Percentiles rank a stretch among this genome's conserved stretches.
Conservation (phyloP, 2,329 filamentous ascomycete species). For the Fusarium redolens region DNA sequence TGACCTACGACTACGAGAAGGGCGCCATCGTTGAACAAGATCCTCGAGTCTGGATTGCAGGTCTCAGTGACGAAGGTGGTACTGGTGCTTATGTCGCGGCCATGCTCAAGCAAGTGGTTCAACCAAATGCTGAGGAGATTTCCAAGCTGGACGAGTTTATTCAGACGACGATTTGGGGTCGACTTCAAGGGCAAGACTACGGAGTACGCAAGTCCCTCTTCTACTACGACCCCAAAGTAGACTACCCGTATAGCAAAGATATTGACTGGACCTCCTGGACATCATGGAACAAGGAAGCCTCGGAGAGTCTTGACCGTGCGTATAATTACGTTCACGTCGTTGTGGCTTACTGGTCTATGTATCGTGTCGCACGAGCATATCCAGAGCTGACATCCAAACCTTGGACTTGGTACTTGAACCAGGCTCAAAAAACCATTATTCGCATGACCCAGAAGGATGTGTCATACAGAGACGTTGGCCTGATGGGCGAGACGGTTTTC, state of each 20-base stretch:
- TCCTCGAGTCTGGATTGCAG: slow-evolving; percentile 67
- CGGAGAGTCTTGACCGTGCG: slow-evolving; percentile 61
- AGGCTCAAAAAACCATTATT: slow-evolving; percentile 63
- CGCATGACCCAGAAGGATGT: slow-evolving; percentile 53
- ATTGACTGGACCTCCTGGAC: slow-evolving; percentile 63
- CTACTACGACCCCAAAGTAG: slow-evolving; percentile 63
- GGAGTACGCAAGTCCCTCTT: slow-evolving; percentile 67
- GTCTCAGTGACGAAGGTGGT: slow-evolving; percentile 69
- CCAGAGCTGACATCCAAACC: slow-evolving; percentile 55
- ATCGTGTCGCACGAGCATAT: slow-evolving; percentile 63
- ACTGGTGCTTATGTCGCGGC: slow-evolving; percentile 67
- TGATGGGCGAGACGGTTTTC: slow-evolving; percentile 71
- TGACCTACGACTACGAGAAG: slow-evolving; percentile 66
- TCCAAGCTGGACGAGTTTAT: slow-evolving; percentile 65
- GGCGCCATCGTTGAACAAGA: slow-evolving; percentile 58
- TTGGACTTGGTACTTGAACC: slow-evolving; percentile 66
- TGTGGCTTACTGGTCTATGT: slow-evolving; percentile 68
- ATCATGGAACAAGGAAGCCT: slow-evolving; percentile 61
- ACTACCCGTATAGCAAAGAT: slow-evolving; percentile 56
- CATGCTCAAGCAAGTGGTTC: slow-evolving; percentile 64
- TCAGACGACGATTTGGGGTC: slow-evolving; percentile 61
- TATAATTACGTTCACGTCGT: slow-evolving; percentile 70
- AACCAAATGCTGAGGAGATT: slow-evolving; percentile 62
- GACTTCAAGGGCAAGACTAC: slow-evolving; percentile 59
- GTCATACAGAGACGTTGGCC: slow-evolving; percentile 58